Percentiles rank a stretch among this genome's conserved stretches.
These are phyloP conservation scores for Colletotrichum shisoi DNA, from an alignment of 2,329 filamentous ascomycete genomes.

Conservation along the genomic window DNA sequence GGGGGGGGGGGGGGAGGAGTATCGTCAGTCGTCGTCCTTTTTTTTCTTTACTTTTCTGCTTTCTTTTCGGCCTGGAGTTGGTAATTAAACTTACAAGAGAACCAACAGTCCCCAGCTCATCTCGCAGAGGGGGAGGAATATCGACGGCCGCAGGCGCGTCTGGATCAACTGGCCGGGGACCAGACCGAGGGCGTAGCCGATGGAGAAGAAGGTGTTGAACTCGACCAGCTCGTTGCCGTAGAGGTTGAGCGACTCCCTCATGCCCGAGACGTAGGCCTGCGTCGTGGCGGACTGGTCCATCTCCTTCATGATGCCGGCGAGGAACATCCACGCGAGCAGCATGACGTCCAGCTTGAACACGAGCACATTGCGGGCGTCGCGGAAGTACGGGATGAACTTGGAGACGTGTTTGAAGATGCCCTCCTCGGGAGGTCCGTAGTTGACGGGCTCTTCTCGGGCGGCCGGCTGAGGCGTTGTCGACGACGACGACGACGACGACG, in stretches of 20 bases:
- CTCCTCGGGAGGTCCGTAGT: slow-evolving; percentile 31
- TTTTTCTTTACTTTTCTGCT: no score
- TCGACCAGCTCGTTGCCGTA: slow-evolving; percentile 46
- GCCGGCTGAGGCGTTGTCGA: not conserved
- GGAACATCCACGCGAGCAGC: slow-evolving; percentile 50
- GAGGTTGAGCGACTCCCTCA: slow-evolving; percentile 50
- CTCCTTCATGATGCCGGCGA: slow-evolving; percentile 40
- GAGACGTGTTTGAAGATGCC: slow-evolving; percentile 38
- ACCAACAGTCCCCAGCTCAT: slow-evolving; percentile 45
- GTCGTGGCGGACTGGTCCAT: slow-evolving; percentile 51
- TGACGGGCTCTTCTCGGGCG: slow-evolving; percentile 11
- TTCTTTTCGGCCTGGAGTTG: no score
- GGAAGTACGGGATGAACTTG: slow-evolving; percentile 44
- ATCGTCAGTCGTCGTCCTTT: slow-evolving; percentile 16
- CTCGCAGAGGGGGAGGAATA: slow-evolving; percentile 51
- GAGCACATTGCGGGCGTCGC: slow-evolving; percentile 47
- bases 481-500: slow-evolving; percentile 23
- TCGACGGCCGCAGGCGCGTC: slow-evolving; percentile 39
- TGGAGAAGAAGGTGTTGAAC: slow-evolving; percentile 41
- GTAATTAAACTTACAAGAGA: slow-evolving; percentile 30
- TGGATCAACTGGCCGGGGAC: slow-evolving; percentile 45
- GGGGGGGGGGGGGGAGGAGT: not conserved
- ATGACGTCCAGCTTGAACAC: slow-evolving; percentile 49
- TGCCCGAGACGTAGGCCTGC: slow-evolving; percentile 53
- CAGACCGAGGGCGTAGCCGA: slow-evolving; percentile 42